Percentiles rank a stretch among this genome's conserved stretches.
Evolutionary conservation across 2,329 filamentous ascomycete genomes (phyloP).

Genomic region (Fusarium haematococcum): DNA sequence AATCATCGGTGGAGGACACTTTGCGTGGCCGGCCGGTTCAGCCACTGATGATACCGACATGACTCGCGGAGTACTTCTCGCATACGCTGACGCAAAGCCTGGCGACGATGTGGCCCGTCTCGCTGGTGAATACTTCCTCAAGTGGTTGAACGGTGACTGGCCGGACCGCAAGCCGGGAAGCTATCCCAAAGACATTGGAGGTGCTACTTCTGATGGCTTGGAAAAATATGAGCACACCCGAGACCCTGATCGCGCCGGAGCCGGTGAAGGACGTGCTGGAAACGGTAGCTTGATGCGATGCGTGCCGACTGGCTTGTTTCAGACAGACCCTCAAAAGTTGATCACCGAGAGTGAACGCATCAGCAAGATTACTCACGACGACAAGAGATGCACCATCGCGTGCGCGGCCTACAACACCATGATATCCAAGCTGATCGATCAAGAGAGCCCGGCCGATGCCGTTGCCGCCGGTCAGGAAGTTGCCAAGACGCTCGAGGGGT

Average conservation of each 20-base stretch:
- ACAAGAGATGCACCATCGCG: slow-evolving; percentile 49
- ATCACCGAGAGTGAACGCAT: slow-evolving; percentile 51
- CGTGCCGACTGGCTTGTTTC: slow-evolving; percentile 58
- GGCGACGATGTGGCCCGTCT: slow-evolving; percentile 47
- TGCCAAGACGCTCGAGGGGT: slow-evolving; percentile 39
- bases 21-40: slow-evolving; percentile 56
- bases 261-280: slow-evolving; percentile 54
- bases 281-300: slow-evolving; percentile 63
- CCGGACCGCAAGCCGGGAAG: slow-evolving; percentile 50
- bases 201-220: slow-evolving; percentile 53
- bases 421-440: slow-evolving; percentile 48
- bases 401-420: slow-evolving; percentile 57
- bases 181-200: slow-evolving; percentile 54
- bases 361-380: slow-evolving; percentile 55
- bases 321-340: slow-evolving; percentile 39
- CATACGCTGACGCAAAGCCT: slow-evolving; percentile 49
- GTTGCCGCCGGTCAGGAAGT: slow-evolving; percentile 43
- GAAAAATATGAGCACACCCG: slow-evolving; percentile 39
- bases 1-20: slow-evolving; percentile 59
- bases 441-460: slow-evolving; percentile 40
- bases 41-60: slow-evolving; percentile 63
- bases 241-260: slow-evolving; percentile 46
- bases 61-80: slow-evolving; percentile 58
- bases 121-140: slow-evolving; percentile 54
- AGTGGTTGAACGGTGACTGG: slow-evolving; percentile 58